phyloP scores from a whole-genome alignment of 495 filamentous ascomycete genomes.

The Penicillium arizonense region DNA sequence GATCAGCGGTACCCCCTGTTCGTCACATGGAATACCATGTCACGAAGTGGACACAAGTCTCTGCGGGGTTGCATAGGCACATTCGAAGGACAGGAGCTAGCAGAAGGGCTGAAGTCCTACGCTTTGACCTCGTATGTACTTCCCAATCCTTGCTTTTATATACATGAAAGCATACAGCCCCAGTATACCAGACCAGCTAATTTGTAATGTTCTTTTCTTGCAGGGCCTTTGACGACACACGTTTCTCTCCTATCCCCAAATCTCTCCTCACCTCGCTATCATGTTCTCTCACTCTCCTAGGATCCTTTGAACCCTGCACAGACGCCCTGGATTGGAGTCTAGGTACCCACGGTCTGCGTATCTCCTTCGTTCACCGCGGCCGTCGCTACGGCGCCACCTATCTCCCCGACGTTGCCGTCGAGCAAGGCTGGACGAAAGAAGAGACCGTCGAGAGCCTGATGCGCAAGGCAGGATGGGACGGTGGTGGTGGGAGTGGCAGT shows the following conservation, averaged over 20 bases:
- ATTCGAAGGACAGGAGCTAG: constrained; percentile 77
- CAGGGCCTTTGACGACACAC: constrained; percentile 81
- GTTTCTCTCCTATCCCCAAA: constrained; percentile 72
- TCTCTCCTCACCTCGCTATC: constrained; percentile 68
- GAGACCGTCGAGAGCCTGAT: constrained; percentile 87
- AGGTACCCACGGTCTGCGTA: constrained; percentile 79
- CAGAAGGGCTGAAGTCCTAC: constrained; percentile 71
- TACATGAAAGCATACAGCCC: not conserved
- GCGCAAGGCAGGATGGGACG: constrained; percentile 86
- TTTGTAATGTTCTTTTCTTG: not conserved
- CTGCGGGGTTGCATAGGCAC: constrained; percentile 97
- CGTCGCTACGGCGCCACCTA: constrained; percentile 71
- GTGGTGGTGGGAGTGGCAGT: constrained; percentile 40
- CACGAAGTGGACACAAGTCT: constrained; percentile 56
- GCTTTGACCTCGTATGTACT: constrained; percentile 74
- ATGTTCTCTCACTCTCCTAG: constrained; percentile 70
- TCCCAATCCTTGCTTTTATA: not conserved
- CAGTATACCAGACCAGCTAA: constrained; percentile 1
- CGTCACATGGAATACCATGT: constrained; percentile 89
- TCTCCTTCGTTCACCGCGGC: constrained; percentile 67
- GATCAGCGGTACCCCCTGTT: constrained; percentile 66
- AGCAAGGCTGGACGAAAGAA: constrained; percentile 96
- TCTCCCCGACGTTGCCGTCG: constrained; percentile 83
- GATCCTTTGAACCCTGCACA: constrained; percentile 69
- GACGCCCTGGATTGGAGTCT: constrained; percentile 82